A percentile compares a stretch with the other conserved stretches of the same genome.
Conservation (phyloP, 2,329 filamentous ascomycete species). For the Apiospora rasikravindrae region DNA sequence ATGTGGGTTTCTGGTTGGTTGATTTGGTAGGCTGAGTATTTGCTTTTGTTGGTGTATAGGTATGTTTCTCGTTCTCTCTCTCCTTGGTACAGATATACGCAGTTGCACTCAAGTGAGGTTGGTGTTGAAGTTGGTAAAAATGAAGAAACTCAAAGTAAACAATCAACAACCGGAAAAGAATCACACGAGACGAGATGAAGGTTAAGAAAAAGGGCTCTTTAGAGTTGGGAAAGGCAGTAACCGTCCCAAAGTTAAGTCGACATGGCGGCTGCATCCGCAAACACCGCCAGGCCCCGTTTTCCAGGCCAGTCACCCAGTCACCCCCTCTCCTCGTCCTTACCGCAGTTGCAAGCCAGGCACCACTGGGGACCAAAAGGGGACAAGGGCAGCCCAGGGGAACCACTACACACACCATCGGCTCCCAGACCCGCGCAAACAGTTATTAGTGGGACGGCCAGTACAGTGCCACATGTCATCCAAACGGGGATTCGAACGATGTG, state of each 20-base stretch:
- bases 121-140: conserved; percentile 1
- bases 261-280: conserved; percentile 19
- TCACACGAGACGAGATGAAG: conserved; percentile 14
- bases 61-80: not conserved
- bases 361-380: conserved; percentile 8
- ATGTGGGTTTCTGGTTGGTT: conserved; percentile 13
- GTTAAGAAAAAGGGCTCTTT: conserved; percentile 15
- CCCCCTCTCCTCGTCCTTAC: conserved; percentile 3
- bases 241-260: conserved; percentile 17
- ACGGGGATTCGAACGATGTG: conserved; percentile 36
- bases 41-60: not conserved
- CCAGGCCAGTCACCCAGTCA: not conserved
- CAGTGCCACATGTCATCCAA: conserved; percentile 40
- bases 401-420: conserved; percentile 20
- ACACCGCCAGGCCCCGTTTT: conserved; percentile 11
- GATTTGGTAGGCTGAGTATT: not conserved
- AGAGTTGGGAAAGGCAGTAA: conserved; percentile 18
- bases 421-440: conserved; percentile 24
- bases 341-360: conserved; percentile 20
- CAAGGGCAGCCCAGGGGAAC: not conserved
- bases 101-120: conserved; percentile 5
- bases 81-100: not conserved
- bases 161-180: conserved; percentile 16
- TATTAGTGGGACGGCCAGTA: conserved; percentile 21
- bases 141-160: conserved; percentile 4